These are phyloP conservation scores for Amorphotheca resinae DNA, from an alignment of 495 filamentous ascomycete species.

Conservation along the genomic window DNA sequence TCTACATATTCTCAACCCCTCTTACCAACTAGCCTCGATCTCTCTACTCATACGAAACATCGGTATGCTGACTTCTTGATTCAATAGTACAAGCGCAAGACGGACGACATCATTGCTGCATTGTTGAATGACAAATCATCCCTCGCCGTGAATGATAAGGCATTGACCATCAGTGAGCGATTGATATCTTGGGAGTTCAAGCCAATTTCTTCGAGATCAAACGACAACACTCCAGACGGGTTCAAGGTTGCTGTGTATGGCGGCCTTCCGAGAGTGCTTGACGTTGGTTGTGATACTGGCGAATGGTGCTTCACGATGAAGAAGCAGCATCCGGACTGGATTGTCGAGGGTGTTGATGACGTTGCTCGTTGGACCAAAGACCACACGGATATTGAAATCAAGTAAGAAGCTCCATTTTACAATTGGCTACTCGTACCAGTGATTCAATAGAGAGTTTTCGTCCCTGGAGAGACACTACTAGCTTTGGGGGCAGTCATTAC, in stretches of 20 bases:
- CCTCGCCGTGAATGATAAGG: conserved; percentile 2
- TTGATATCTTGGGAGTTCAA: conserved; percentile 13
- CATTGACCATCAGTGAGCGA: not conserved
- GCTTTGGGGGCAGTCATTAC: too few relatives aligned
- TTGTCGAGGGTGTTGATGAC: conserved; percentile 21
- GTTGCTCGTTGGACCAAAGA: conserved; percentile 16
- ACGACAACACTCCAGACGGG: not conserved
- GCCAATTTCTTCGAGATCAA: not conserved
- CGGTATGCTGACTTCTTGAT: too few relatives aligned
- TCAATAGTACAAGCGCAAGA: conserved; percentile 10
- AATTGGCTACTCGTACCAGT: too few relatives aligned
- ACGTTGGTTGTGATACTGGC: conserved; percentile 20
- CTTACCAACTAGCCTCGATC: too few relatives aligned
- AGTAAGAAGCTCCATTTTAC: conserved; percentile 8
- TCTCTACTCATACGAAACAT: too few relatives aligned
- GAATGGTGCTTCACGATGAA: conserved; percentile 17
- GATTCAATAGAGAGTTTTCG: too few relatives aligned
- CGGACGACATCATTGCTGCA: conserved; percentile 8
- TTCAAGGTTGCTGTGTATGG: conserved; percentile 5
- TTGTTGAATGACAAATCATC: conserved; percentile 6
- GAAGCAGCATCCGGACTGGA: conserved; percentile 17
- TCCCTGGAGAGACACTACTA: too few relatives aligned
- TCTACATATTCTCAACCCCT: too few relatives aligned
- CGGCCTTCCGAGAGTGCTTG: conserved; percentile 15
- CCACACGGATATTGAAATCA: not conserved